Percentiles rank a stretch among this genome's conserved stretches.
These are phyloP conservation scores for Acidiella bohemica DNA, from an alignment of 495 filamentous ascomycete genomes.

Conservation along the genomic window DNA sequence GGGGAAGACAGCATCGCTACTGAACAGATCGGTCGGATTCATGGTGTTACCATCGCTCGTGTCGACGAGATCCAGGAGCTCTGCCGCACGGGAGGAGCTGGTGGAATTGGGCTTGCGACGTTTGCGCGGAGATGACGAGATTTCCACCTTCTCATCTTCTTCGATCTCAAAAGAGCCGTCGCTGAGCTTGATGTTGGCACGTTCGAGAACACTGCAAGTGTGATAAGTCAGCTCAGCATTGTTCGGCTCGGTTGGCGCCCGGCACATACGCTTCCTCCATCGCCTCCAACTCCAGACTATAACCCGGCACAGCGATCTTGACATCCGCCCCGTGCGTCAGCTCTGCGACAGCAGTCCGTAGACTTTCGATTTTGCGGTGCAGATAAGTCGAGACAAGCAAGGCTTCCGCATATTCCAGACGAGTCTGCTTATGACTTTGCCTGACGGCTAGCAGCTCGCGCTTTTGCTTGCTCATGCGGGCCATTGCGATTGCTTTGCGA, in stretches of 20 bases:
- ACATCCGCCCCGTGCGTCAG: not conserved
- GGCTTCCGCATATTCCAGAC: not conserved
- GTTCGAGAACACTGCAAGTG: not conserved
- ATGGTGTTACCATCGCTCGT: not conserved
- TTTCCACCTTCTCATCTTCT: not conserved
- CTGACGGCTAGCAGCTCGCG: not conserved
- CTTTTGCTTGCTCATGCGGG: not conserved
- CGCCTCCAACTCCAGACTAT: conserved; percentile 1
- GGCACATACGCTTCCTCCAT: conserved; percentile 3
- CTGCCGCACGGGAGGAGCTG: not conserved
- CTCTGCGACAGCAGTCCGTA: not conserved
- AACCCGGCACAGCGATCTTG: not conserved
- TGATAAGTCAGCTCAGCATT: not conserved
- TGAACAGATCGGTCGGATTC: not conserved
- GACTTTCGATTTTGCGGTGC: conserved; percentile 1
- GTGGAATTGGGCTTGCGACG: not conserved
- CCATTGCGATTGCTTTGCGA: not conserved
- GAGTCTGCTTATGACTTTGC: not conserved
- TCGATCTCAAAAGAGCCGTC: not conserved
- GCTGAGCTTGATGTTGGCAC: too few species aligned
- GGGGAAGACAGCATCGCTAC: not conserved
- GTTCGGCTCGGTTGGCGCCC: not conserved
- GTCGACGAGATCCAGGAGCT: not conserved
- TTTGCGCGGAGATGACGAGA: not conserved
- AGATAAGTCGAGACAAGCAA: conserved; percentile 4